phyloP scores from a whole-genome alignment of 805 yeast species.

The Schwanniomyces yamadae region DNA sequence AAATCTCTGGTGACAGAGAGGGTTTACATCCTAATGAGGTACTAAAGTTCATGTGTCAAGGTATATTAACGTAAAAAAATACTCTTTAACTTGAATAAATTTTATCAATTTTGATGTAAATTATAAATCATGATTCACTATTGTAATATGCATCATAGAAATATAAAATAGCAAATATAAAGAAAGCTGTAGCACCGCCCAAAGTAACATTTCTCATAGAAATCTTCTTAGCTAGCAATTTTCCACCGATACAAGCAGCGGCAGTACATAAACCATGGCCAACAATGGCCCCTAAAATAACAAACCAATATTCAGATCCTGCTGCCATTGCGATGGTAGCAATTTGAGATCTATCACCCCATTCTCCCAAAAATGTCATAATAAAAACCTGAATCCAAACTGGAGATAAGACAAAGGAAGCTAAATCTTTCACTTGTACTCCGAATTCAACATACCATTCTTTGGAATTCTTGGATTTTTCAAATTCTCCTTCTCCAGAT shows the following conservation, averaged over 20 bases:
- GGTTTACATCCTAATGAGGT: conserved; percentile 35
- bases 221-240: conserved; percentile 81
- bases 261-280: conserved; percentile 90
- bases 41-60: conserved; percentile 40
- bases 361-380: conserved; percentile 96
- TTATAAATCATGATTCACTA: neutral
- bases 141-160: conserved; percentile 59
- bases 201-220: conserved; percentile 90
- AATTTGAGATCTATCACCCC: conserved; percentile 99
- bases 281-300: conserved; percentile 80
- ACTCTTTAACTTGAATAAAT: too few species aligned
- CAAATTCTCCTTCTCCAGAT: conserved; percentile 39
- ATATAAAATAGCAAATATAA: conserved; percentile 78
- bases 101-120: neutral
- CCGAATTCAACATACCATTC: conserved; percentile 27
- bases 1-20: conserved; percentile 24
- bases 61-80: conserved; percentile 18
- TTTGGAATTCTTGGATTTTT: conserved; percentile 14
- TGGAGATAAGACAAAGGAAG: conserved; percentile 73
- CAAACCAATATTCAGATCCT: conserved; percentile 87
- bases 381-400: conserved; percentile 90
- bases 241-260: conserved; percentile 93
- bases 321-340: conserved; percentile 99
- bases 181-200: conserved; percentile 86
- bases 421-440: conserved; percentile 52